A percentile compares a stretch with the other conserved stretches of the same genome.
Evolutionary conservation across 164 flowering plant genomes (phyloP).

Genomic region (Magnolia sinica): DNA sequence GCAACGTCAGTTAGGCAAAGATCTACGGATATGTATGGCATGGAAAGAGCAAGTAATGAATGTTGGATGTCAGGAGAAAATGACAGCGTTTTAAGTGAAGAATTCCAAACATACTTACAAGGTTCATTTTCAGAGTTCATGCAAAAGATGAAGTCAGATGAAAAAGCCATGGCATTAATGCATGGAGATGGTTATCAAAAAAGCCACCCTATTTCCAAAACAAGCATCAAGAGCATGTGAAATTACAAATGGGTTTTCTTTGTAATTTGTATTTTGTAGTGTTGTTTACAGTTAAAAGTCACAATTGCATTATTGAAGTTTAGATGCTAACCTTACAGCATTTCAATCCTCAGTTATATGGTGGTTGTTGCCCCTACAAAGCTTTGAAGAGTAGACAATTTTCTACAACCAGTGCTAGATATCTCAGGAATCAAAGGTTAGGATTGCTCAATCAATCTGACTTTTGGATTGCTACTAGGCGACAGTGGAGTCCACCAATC

Average conservation of each 20-base stretch:
- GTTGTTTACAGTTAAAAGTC: neutral
- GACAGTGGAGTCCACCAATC: no score
- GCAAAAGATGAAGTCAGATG: slow-evolving; percentile 9
- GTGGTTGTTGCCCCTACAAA: no score
- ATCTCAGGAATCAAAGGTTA: no score
- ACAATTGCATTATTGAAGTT: no score
- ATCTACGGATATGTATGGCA: neutral
- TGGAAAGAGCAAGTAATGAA: slow-evolving; percentile 4
- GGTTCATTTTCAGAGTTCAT: slow-evolving; percentile 29
- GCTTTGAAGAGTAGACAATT: no score
- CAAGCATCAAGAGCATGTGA: slow-evolving; percentile 3
- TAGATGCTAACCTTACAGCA: no score
- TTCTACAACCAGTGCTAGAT: no score
- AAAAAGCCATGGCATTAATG: neutral
- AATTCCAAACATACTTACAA: slow-evolving; percentile 27
- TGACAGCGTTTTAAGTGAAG: slow-evolving; percentile 15
- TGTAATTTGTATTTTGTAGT: neutral
- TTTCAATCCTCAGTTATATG: no score
- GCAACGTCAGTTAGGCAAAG: neutral
- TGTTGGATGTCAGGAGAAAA: slow-evolving; percentile 1
- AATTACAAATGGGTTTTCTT: neutral
- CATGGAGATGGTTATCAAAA: neutral
- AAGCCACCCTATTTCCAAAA: neutral
- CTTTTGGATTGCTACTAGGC: no score
- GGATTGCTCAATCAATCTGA: no score